These are phyloP conservation scores for cucumber (Cucumis sativus) DNA, from an alignment of 306 rosid species.

Conservation along the genomic window Cucumber_9930_V3 NC_026657.2:7111501-7112000, in stretches of 20 bases:
- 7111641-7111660: background rate
- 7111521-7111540: slow-evolving; percentile 83
- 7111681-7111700: background rate
- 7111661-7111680: background rate
- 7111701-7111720: background rate
- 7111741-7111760: background rate
- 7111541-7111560: slow-evolving; percentile 59
- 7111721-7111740: background rate
- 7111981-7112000: background rate
- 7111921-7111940: slow-evolving; percentile 64
- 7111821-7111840: background rate
- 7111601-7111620: background rate
- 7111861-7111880: background rate
- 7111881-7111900: slow-evolving; percentile 33
- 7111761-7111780: background rate
- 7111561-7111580: background rate
- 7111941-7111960: slow-evolving; percentile 22
- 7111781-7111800: background rate
- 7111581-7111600: background rate
- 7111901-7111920: slow-evolving; percentile 57
- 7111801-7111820: background rate
- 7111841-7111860: background rate
- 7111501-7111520: slow-evolving; percentile 72
- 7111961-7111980: slow-evolving; percentile 1
- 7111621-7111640: background rate